phyloP scores from a whole-genome alignment of 345 rosid species.

The Eucalyptus melliodora region DNA sequence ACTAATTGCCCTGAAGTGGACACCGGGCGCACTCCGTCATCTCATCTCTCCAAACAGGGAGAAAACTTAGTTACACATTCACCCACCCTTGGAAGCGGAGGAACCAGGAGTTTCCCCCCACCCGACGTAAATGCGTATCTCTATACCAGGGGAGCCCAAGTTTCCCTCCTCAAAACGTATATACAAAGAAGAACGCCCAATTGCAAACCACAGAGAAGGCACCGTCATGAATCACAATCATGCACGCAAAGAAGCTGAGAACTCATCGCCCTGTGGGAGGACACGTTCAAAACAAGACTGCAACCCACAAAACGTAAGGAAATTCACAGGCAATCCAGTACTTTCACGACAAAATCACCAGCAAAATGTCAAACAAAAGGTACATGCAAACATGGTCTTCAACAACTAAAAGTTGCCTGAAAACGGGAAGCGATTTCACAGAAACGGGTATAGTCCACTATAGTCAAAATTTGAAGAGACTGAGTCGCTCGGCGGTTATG shows the following conservation, averaged over 20 bases:
- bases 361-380: not conserved
- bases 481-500: not conserved
- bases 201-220: not conserved
- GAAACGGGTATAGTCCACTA: not conserved
- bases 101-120: not conserved
- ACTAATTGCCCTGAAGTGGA: not conserved
- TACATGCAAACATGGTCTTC: not conserved
- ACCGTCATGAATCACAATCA: not conserved
- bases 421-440: not conserved
- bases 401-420: not conserved
- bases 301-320: not conserved
- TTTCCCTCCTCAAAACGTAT: not conserved
- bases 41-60: not conserved
- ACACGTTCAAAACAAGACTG: not conserved
- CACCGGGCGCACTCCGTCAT: not conserved
- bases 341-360: not conserved
- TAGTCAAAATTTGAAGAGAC: not conserved
- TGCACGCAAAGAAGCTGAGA: not conserved
- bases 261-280: not conserved
- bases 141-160: not conserved
- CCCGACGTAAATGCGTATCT: not conserved
- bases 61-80: not conserved
- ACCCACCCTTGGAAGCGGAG: not conserved
- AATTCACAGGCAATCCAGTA: not conserved
- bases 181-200: not conserved